Conservation (phyloP, 495 filamentous ascomycete genomes). For the Symbiotaphrina buchneri region DNA sequence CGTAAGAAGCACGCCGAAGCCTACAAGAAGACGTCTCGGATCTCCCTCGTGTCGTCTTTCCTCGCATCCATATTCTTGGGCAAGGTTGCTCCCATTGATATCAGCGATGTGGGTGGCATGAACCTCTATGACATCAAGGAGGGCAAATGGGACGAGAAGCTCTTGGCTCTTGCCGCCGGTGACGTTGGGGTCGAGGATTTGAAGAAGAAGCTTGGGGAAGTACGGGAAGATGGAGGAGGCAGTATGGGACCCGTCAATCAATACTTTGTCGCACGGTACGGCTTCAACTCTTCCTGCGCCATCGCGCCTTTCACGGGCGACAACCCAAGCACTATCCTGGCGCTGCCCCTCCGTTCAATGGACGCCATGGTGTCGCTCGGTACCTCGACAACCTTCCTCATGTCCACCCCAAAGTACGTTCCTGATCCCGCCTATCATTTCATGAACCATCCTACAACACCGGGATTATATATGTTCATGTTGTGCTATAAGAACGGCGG, state of each 20-base stretch:
- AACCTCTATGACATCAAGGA: constrained; percentile 82
- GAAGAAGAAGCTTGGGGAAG: constrained; percentile 55
- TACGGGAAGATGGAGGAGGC: constrained; percentile 58
- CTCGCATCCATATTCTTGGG: constrained; percentile 83
- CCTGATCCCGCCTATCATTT: constrained; percentile 51
- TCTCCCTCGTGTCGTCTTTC: constrained; percentile 89
- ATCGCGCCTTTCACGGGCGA: constrained; percentile 83
- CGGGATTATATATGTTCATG: constrained; percentile 64
- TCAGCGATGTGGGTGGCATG: constrained; percentile 90
- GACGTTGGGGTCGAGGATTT: constrained; percentile 40
- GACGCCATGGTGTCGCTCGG: constrained; percentile 90
- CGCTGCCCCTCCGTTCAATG: constrained; percentile 59
- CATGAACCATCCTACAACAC: constrained; percentile 20
- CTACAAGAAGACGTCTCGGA: constrained; percentile 59
- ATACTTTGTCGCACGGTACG: constrained; percentile 61
- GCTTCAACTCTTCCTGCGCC: constrained; percentile 50
- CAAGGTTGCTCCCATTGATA: constrained; percentile 68
- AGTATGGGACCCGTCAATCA: constrained; percentile 46
- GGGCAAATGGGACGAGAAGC: constrained; percentile 44
- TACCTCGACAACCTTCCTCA: constrained; percentile 90
- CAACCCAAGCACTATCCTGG: constrained; percentile 87
- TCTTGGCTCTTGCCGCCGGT: constrained; percentile 60
- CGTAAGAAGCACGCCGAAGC: constrained; percentile 53
- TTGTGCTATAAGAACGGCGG: constrained; percentile 98
- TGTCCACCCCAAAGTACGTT: constrained; percentile 77